Percentiles rank a stretch among this genome's conserved stretches.
phyloP scores from a whole-genome alignment of 1,139 yeast species.

The Protomyces inouyei region DNA sequence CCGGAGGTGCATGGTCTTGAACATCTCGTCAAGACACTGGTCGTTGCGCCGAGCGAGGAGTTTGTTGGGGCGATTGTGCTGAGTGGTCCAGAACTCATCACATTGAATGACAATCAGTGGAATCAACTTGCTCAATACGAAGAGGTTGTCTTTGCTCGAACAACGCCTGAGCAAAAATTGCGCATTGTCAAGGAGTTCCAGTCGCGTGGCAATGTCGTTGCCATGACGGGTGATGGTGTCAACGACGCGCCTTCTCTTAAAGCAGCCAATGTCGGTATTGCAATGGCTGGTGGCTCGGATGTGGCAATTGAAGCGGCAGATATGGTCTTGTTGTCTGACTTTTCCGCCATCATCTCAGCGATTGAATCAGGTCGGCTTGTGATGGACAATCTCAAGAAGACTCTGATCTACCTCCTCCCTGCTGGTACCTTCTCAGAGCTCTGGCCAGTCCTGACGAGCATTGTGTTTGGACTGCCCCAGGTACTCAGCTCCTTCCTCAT shows the following conservation, averaged over 20 bases:
- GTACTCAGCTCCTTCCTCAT: constrained; percentile 50
- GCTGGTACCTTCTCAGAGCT: constrained; percentile 54
- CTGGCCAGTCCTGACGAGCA: constrained; percentile 51
- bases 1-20: constrained; percentile 31
- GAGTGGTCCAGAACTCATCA: constrained; percentile 44
- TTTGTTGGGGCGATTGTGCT: constrained; percentile 39
- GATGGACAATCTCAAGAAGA: constrained; percentile 51
- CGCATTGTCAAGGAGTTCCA: constrained; percentile 50
- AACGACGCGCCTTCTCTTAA: constrained; percentile 74
- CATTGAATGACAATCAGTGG: constrained; percentile 47
- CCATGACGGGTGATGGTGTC: constrained; percentile 79
- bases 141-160: constrained; percentile 51
- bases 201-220: constrained; percentile 50
- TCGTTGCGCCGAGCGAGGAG: constrained; percentile 33
- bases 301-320: constrained; percentile 59
- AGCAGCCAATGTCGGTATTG: constrained; percentile 77
- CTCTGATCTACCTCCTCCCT: constrained; percentile 50
- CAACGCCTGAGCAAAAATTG: constrained; percentile 54
- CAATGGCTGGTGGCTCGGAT: constrained; percentile 53
- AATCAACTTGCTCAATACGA: constrained; percentile 41
- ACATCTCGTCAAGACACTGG: constrained; percentile 35
- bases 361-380: constrained; percentile 49
- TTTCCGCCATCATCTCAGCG: constrained; percentile 49
- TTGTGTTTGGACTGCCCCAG: constrained; percentile 51
- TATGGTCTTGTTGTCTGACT: constrained; percentile 44